Evolutionary conservation across 2,329 filamentous ascomycete species (phyloP).

Genomic region (Colletotrichum costaricense): DNA sequence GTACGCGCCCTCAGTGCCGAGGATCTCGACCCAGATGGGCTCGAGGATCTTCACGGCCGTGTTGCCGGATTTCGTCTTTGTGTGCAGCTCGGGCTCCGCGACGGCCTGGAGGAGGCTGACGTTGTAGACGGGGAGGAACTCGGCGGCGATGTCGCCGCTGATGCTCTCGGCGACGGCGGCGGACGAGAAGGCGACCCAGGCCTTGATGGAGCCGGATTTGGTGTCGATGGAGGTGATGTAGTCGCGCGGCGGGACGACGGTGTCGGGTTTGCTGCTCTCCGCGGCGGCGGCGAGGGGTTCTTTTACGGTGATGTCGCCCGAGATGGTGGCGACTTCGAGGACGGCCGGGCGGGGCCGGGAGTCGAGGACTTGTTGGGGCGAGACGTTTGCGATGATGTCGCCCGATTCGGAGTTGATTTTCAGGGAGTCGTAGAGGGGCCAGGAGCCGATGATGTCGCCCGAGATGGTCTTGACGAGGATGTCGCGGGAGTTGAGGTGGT

Average conservation of each 20-base stretch:
- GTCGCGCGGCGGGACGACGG: conserved; percentile 55
- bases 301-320: conserved; percentile 54
- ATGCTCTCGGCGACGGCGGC: conserved; percentile 49
- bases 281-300: conserved; percentile 50
- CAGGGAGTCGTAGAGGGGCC: conserved; percentile 63
- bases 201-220: conserved; percentile 56
- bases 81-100: conserved; percentile 48
- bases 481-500: conserved; percentile 54
- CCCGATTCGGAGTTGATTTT: conserved; percentile 58
- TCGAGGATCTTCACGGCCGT: conserved; percentile 54
- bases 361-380: conserved; percentile 51
- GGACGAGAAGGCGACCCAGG: conserved; percentile 53
- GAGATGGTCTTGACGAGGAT: conserved; percentile 56
- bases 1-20: conserved; percentile 24
- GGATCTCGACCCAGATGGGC: conserved; percentile 53
- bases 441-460: conserved; percentile 58
- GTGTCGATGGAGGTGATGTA: conserved; percentile 58
- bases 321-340: conserved; percentile 54
- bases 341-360: conserved; percentile 50
- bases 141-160: conserved; percentile 53
- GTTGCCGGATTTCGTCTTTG: conserved; percentile 56
- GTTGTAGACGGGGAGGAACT: conserved; percentile 57
- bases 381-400: conserved; percentile 51
- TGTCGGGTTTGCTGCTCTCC: conserved; percentile 36
- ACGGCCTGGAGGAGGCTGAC: conserved; percentile 33